Evolutionary conservation across 495 filamentous ascomycete species (phyloP), one percentile per base, ranked within the genome.

Genomic region (Trichoderma erinaceum): DNA sequence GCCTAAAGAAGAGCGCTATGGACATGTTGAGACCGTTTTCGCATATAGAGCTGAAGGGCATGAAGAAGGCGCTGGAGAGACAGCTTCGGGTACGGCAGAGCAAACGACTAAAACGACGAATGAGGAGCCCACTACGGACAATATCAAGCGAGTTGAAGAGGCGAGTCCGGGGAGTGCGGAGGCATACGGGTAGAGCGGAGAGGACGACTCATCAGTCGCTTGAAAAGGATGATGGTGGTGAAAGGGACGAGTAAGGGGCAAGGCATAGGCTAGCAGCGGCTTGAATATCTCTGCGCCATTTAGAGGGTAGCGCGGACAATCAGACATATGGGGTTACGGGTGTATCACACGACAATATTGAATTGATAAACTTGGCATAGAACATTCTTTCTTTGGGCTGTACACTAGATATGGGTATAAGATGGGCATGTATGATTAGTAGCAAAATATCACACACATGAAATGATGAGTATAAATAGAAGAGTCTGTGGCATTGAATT

Each of bases 361-460:
- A 16, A 61, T 16, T 32, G 27, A 25, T 29, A 15, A 25, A 29
- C 27, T 61, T 61, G n/a, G 56, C 56, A 61, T 61, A 61, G 56
- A 61, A 18, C 44, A n/a, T 48, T 48, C 35, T 38, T 38, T 8
- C 21, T 11, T 61, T 56, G 50, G 56, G 56, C 56, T 61, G 8
- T 21, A 21, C 5, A 52, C 21, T 23, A 23, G 35, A 38, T 5
- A 52, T 7, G 46, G 46, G 48, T n/a, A 48, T 48, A 4, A 21
- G 23, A 25, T 13, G 25, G 6, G 0, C 27, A 29, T 61, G 25
- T 27, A 61, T 61, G 56, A 29, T 35, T 61, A 61, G 27, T 61
- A 61, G 56, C 16, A 38, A 32, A 61, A 61, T 61, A 61, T 52
- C n/a, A 52, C 43, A 46, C 48, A n/a, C 18, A 61, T 61, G 56